These are phyloP conservation scores for Cyberlindnera mycetangii DNA, from an alignment of 805 yeast genomes.

Conservation along the genomic window DNA sequence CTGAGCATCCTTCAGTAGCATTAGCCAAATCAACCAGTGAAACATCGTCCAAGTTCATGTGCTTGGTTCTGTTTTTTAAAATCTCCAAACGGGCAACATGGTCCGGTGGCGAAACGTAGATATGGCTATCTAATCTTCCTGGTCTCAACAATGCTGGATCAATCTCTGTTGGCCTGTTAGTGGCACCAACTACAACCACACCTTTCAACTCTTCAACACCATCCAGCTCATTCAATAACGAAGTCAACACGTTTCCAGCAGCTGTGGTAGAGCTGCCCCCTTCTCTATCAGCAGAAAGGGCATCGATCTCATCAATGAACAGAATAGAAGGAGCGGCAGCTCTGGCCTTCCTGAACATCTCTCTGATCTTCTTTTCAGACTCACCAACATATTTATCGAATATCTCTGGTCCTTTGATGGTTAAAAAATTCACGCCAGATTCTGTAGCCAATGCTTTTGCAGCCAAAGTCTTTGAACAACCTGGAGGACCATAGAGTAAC, in stretches of 20 bases:
- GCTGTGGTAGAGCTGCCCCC: constrained; percentile 59
- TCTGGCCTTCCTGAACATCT: constrained; percentile 87
- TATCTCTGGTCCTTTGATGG: constrained; percentile 96
- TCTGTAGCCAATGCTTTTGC: constrained; percentile 96
- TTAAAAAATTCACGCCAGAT: constrained; percentile 88
- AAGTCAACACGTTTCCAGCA: constrained; percentile 82
- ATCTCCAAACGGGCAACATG: constrained; percentile 75
- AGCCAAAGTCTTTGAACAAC: constrained; percentile 92
- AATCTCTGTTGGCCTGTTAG: constrained; percentile 90
- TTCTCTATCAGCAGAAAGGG: constrained; percentile 70
- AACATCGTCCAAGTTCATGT: constrained; percentile 56
- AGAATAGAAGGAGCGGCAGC: constrained; percentile 94
- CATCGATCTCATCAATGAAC: constrained; percentile 96
- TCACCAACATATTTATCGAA: constrained; percentile 96
- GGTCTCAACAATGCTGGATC: constrained; percentile 94
- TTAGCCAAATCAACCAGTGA: constrained; percentile 53
- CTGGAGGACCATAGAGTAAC: constrained; percentile 94
- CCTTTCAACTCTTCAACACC: constrained; percentile 95
- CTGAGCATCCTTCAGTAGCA: constrained; percentile 87
- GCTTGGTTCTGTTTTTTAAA: constrained; percentile 60
- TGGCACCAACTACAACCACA: constrained; percentile 92
- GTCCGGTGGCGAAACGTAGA: constrained; percentile 93
- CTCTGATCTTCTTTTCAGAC: constrained; percentile 89
- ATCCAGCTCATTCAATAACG: constrained; percentile 90
- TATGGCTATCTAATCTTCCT: constrained; percentile 90